Base-by-base conservation (phyloP, 306 rosid species). In the Astragalus glycyphyllos region DNA sequence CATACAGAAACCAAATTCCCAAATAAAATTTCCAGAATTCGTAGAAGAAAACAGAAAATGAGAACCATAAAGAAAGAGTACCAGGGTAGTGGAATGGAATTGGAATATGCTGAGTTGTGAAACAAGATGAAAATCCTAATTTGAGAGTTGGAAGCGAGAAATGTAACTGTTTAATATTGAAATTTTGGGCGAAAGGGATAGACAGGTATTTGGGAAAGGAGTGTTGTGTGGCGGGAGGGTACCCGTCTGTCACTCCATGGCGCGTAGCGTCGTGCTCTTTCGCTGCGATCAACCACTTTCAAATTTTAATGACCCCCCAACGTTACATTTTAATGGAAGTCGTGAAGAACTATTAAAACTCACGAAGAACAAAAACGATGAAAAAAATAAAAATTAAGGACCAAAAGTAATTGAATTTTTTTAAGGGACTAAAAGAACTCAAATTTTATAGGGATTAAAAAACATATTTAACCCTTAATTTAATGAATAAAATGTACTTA, bases 161-260 rank as follows among this genome's bases (percentile, higher is more conserved):
- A 77, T 37, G 26, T 16, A 73, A 70, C 48, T 79, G 70, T 54
- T 16, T 4, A 78, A 65, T 44, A 10, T 42, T 14, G 8, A 32
- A 61, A 81, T 35, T 35, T 59, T 66, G 81, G 77, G 78, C 57
- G 55, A 46, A 71, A 41, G 65, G 42, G 75, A 69, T 67, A 70
- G 71, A 69, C 17, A 65, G 51, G 10, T 61, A 58, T 68, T 66
- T 26, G 65, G 10, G 12, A 1, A 37, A 7, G 70, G 84, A 72
- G 90, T 73, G 92, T 79, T 26, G 31, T 26, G 31, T 26, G 91
- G 91, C 82, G 75, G 79, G 80, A 60, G 79, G 8, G 51, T 15
- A 67, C 75, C 11, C 54, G 82, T 40, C 86, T 26, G 31, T 26
- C 31, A 80, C 75, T 31, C 35, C 69, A 80, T 5, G 31, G 89